Percentiles rank a stretch among this genome's conserved stretches.
phyloP scores from a whole-genome alignment of 164 flowering plant species.

The Umbellularia californica region DNA sequence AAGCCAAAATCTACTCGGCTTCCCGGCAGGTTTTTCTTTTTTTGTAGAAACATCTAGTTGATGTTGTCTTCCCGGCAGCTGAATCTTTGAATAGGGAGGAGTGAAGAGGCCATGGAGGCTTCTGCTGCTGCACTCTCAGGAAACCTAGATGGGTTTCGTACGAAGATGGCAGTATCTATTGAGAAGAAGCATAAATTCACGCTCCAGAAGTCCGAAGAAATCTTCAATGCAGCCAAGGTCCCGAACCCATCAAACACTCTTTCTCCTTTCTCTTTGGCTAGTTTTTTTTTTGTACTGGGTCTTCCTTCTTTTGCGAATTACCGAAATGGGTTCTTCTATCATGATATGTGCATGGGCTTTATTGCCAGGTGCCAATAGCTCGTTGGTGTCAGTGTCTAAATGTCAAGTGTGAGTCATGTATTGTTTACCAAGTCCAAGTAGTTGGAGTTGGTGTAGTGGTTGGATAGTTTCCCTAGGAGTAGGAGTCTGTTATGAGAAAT shows the following conservation, averaged over 20 bases:
- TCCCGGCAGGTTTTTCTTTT: too few relatives aligned
- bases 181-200: conserved; percentile 60
- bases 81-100: background rate
- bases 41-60: too few relatives aligned
- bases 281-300: background rate
- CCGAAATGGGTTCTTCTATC: background rate
- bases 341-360: too few relatives aligned
- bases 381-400: too few relatives aligned
- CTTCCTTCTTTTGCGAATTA: background rate
- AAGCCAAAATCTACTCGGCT: too few relatives aligned
- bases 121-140: background rate
- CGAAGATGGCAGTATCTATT: conserved; percentile 47
- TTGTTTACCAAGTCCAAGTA: too few relatives aligned
- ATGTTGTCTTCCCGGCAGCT: too few relatives aligned
- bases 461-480: too few relatives aligned
- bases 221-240: conserved; percentile 84
- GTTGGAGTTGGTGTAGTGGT: too few relatives aligned
- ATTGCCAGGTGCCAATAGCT: too few relatives aligned
- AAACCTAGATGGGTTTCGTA: background rate
- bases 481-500: too few relatives aligned
- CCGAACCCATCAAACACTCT: background rate
- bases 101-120: background rate
- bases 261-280: background rate
- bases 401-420: too few relatives aligned
- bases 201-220: conserved; percentile 73